Percentiles rank a stretch among this genome's conserved stretches.
Evolutionary conservation across 768 basidiomycete genomes (phyloP).

Genomic region (Lanmaoa pseudosensibilis): DNA sequence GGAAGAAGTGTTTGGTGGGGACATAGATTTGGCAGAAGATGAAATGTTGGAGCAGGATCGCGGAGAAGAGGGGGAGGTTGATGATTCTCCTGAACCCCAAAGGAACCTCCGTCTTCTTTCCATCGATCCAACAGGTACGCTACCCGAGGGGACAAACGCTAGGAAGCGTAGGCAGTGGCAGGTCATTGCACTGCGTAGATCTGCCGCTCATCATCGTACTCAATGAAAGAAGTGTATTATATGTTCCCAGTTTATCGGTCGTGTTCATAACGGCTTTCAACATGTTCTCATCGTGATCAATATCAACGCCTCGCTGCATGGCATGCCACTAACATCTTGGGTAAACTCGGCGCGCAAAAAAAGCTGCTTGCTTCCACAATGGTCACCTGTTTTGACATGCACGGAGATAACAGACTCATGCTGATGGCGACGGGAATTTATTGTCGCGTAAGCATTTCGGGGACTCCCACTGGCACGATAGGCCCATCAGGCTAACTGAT

Average conservation of each 20-base stretch:
- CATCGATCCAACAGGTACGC: slow-evolving; percentile 42
- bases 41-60: slow-evolving; percentile 79
- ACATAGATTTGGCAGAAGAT: slow-evolving; percentile 73
- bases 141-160: slow-evolving; percentile 34
- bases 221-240: slow-evolving; percentile 5
- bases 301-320: background rate
- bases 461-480: background rate
- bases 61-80: slow-evolving; percentile 75
- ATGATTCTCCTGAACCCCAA: slow-evolving; percentile 61
- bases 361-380: background rate
- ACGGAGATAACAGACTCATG: background rate
- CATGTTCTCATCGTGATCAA: background rate
- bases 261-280: background rate
- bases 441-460: background rate
- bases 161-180: slow-evolving; percentile 50
- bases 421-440: background rate
- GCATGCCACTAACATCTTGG: background rate
- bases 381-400: background rate
- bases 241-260: background rate
- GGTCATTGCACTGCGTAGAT: slow-evolving; percentile 43
- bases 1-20: slow-evolving; percentile 64
- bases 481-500: background rate
- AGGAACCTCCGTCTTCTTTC: slow-evolving; percentile 58
- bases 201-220: slow-evolving; percentile 26
- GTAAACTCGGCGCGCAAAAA: background rate